Percentiles rank a stretch among this genome's conserved stretches.
Evolutionary conservation across 169 alveolate genomes (phyloP).

Genomic region (Cryptosporidium canis): DNA sequence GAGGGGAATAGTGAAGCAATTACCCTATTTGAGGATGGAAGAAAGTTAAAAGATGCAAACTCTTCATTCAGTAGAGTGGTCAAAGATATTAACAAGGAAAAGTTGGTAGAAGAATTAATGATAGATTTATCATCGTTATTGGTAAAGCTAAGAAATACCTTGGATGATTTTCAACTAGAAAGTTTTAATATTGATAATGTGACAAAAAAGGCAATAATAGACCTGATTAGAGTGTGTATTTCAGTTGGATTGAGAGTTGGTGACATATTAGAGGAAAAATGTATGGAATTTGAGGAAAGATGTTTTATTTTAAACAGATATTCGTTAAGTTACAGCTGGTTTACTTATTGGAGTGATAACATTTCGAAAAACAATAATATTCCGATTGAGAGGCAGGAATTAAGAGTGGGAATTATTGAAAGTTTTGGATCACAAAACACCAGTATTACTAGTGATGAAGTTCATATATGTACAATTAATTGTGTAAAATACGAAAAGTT

Average conservation of each 20-base stretch:
- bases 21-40: background rate
- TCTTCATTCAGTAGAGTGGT: background rate
- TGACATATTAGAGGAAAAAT: constrained; percentile 14
- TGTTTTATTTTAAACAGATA: constrained; percentile 8
- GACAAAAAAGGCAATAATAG: background rate
- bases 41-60: background rate
- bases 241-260: constrained; percentile 64
- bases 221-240: constrained; percentile 42
- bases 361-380: background rate
- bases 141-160: constrained; percentile 9
- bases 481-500: constrained; percentile 41
- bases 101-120: constrained; percentile 47
- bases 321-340: constrained; percentile 52
- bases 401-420: background rate
- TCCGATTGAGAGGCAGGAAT: constrained; percentile 15
- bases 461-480: constrained; percentile 33
- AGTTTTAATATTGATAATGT: background rate
- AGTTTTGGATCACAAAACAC: background rate
- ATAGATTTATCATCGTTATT: constrained; percentile 51
- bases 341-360: constrained; percentile 57
- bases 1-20: background rate
- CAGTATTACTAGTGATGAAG: background rate
- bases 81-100: background rate
- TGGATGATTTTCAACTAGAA: constrained; percentile 1
- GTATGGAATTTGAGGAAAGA: background rate